Percentiles rank a stretch among this genome's conserved stretches.
Evolutionary conservation across 208 protist species (phyloP).

Genomic region (Crithidia sp.): DNA sequence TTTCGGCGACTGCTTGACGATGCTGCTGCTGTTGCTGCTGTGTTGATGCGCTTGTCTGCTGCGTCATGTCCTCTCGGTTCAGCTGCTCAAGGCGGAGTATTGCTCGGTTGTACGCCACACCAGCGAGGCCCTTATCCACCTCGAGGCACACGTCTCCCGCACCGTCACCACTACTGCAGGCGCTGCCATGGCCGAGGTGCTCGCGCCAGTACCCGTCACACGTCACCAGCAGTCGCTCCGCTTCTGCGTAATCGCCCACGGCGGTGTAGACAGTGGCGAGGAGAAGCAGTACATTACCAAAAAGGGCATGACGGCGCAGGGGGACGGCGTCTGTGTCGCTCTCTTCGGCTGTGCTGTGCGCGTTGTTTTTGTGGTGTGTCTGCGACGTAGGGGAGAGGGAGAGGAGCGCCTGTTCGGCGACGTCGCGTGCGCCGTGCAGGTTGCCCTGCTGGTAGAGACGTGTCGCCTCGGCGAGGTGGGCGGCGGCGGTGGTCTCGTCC

Average conservation of each 20-base stretch:
- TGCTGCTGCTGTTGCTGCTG: neutral
- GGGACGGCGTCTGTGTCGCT: too few relatives aligned
- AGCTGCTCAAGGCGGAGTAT: conserved; percentile 52
- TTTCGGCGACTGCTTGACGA: neutral
- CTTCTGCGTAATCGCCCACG: conserved; percentile 44
- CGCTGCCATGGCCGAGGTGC: conserved; percentile 18
- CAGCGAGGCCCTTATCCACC: conserved; percentile 31
- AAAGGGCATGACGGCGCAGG: conserved; percentile 31
- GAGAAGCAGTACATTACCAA: conserved; percentile 55
- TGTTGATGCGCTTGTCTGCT: neutral
- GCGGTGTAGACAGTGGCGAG: conserved; percentile 56
- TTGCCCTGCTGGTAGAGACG: conserved; percentile 33
- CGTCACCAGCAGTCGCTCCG: conserved; percentile 63
- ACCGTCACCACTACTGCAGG: neutral
- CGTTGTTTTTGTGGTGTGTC: neutral
- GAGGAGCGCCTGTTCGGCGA: conserved; percentile 36
- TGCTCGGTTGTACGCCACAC: conserved; percentile 53
- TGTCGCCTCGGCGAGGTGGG: conserved; percentile 34
- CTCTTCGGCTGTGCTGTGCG: neutral
- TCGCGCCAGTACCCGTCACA: conserved; percentile 63
- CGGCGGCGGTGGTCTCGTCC: conserved; percentile 11
- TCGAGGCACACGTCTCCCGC: neutral
- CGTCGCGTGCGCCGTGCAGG: conserved; percentile 40
- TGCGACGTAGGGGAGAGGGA: conserved; percentile 15
- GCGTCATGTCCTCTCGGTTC: neutral